phyloP scores from a whole-genome alignment of 108 stramenopile genomes.

The Fistulifera solaris region DNA sequence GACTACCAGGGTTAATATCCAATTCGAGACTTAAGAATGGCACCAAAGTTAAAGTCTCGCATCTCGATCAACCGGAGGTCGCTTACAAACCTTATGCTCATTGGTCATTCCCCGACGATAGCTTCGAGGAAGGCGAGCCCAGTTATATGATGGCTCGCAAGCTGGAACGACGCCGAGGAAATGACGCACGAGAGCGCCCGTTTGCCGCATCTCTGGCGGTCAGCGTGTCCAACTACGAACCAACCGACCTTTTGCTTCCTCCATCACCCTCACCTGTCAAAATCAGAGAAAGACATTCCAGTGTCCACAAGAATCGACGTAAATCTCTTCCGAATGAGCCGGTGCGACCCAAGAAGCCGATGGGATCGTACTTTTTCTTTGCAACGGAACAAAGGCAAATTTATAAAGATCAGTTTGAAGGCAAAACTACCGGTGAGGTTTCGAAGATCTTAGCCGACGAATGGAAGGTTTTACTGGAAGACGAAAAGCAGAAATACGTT shows the following conservation, averaged over 20 bases:
- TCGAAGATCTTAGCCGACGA: slow-evolving; percentile 22
- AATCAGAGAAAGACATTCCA: neutral
- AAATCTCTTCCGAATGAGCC: slow-evolving; percentile 23
- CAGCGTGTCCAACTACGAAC: slow-evolving; percentile 26
- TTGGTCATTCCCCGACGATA: slow-evolving; percentile 82
- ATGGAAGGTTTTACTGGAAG: slow-evolving; percentile 32
- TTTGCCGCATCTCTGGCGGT: slow-evolving; percentile 57
- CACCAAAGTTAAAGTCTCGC: slow-evolving; percentile 65
- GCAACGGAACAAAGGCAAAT: slow-evolving; percentile 16
- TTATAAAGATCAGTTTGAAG: slow-evolving; percentile 18
- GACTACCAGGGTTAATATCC: slow-evolving; percentile 47
- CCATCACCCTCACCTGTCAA: slow-evolving; percentile 1
- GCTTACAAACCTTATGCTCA: slow-evolving; percentile 66
- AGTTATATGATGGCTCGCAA: slow-evolving; percentile 85
- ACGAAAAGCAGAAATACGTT: slow-evolving; percentile 16
- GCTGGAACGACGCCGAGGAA: slow-evolving; percentile 44
- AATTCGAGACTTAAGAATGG: slow-evolving; percentile 55
- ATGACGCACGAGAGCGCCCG: slow-evolving; percentile 24
- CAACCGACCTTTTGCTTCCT: neutral
- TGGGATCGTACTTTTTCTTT: slow-evolving; percentile 34
- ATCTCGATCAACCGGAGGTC: slow-evolving; percentile 47
- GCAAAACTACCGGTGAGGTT: slow-evolving; percentile 14
- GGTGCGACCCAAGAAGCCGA: slow-evolving; percentile 34
- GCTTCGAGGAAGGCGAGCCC: slow-evolving; percentile 56
- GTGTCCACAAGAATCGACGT: slow-evolving; percentile 4